Conservation (phyloP, 1,284 basidiomycete species). For the Sanghuangporus weigelae region DNA sequence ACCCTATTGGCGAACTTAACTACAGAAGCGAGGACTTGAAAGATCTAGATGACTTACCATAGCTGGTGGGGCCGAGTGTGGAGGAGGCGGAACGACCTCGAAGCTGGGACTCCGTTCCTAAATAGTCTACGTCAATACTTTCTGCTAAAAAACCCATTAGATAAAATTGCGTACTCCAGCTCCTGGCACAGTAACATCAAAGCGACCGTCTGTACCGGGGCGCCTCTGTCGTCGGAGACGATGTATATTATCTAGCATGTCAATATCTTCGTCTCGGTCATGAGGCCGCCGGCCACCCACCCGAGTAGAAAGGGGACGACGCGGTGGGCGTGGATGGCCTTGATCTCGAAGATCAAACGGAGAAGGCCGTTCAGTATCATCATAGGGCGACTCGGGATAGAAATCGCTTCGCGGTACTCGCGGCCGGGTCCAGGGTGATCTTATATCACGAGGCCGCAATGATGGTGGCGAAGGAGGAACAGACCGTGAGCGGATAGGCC, state of each 20-base stretch:
- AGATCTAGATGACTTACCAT: too few relatives aligned
- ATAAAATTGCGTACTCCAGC: neutral
- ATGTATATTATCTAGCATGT: conserved; percentile 8
- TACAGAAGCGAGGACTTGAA: too few relatives aligned
- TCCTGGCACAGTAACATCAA: conserved; percentile 3
- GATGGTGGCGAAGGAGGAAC: conserved; percentile 6
- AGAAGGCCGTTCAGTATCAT: neutral
- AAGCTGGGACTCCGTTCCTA: neutral
- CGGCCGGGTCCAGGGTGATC: neutral
- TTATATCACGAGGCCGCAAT: neutral
- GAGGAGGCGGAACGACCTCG: conserved; percentile 4
- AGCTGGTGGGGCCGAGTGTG: conserved; percentile 3
- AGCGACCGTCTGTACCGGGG: conserved; percentile 3
- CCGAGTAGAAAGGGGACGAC: neutral
- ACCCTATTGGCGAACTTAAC: too few relatives aligned
- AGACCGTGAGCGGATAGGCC: conserved; percentile 10
- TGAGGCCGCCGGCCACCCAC: neutral
- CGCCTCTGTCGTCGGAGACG: neutral
- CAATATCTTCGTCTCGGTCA: conserved; percentile 10
- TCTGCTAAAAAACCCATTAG: neutral
- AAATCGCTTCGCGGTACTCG: neutral
- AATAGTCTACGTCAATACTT: neutral
- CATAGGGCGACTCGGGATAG: neutral
- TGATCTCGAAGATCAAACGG: neutral
- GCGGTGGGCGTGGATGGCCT: neutral